Percentiles rank a stretch among this genome's conserved stretches.
Evolutionary conservation across 441 rosid species (phyloP).

Genomic region (Jatropha multifida): DNA sequence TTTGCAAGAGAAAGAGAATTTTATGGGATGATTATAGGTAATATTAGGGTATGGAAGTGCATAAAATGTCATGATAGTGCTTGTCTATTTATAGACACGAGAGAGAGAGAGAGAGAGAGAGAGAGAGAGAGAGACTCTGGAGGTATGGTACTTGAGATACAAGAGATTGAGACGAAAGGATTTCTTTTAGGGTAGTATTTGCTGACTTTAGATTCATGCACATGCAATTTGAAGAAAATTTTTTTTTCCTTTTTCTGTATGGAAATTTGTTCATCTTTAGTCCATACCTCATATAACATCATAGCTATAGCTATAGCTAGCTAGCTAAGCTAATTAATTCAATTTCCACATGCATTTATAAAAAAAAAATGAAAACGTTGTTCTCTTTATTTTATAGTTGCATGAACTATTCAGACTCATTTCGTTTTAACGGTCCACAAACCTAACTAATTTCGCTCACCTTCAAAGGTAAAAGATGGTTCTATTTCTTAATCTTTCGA

Average conservation of each 20-base stretch:
- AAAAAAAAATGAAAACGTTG: too few species aligned
- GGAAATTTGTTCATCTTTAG: background rate
- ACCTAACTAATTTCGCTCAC: too few species aligned
- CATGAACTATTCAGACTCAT: too few species aligned
- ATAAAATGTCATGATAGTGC: background rate
- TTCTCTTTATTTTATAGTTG: too few species aligned
- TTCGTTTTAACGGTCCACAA: too few species aligned
- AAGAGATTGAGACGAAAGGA: conserved; percentile 42
- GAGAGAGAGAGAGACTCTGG: background rate
- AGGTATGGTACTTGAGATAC: conserved; percentile 31
- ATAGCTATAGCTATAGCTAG: background rate
- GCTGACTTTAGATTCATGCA: conserved; percentile 29
- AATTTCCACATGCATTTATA: background rate
- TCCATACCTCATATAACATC: background rate
- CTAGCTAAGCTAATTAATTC: background rate
- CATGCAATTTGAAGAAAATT: background rate
- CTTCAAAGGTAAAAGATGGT: too few species aligned
- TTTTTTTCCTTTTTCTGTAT: background rate
- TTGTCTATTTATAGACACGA: conserved; percentile 48
- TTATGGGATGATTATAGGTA: background rate
- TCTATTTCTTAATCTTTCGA: too few species aligned
- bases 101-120: background rate
- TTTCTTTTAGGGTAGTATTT: conserved; percentile 23
- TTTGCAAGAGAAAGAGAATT: conserved; percentile 3
- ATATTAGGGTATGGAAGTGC: conserved; percentile 3